These are phyloP conservation scores for Wickerhamiella infanticola DNA, from an alignment of 1,139 yeast genomes.

Conservation along the genomic window DNA sequence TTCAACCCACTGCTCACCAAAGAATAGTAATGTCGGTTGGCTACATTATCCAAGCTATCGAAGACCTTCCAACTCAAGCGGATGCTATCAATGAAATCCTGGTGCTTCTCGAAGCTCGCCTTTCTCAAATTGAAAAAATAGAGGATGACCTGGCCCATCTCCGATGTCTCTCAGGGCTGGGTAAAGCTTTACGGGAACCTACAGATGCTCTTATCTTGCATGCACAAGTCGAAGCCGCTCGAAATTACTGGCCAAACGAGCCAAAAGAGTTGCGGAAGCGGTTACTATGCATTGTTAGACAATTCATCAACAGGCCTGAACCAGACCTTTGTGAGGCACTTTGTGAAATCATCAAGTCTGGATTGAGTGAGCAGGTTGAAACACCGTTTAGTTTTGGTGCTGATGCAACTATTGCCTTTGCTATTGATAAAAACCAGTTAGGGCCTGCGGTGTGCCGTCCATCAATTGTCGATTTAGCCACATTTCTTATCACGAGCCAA, in stretches of 20 bases:
- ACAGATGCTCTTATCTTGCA: slow-evolving; percentile 21
- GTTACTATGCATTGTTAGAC: slow-evolving; percentile 29
- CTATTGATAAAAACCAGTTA: slow-evolving; percentile 27
- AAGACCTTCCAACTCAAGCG: slow-evolving; percentile 15
- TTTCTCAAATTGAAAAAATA: slow-evolving; percentile 2
- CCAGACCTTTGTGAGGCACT: slow-evolving; percentile 30
- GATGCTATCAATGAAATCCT: slow-evolving; percentile 17
- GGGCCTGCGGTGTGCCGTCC: slow-evolving; percentile 17
- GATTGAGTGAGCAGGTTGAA: slow-evolving; percentile 56
- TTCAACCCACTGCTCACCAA: slow-evolving; percentile 21
- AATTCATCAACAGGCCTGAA: slow-evolving; percentile 26
- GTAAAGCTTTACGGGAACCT: slow-evolving; percentile 39
- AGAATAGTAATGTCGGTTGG: slow-evolving; percentile 26
- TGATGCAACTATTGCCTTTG: slow-evolving; percentile 31
- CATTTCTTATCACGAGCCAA: slow-evolving; percentile 17
- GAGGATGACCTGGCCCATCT: slow-evolving; percentile 32
- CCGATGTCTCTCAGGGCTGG: slow-evolving; percentile 48
- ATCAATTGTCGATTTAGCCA: slow-evolving; percentile 19
- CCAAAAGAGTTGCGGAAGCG: slow-evolving; percentile 28
- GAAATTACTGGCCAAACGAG: slow-evolving; percentile 27
- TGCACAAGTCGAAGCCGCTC: slow-evolving; percentile 7
- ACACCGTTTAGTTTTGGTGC: slow-evolving; percentile 44
- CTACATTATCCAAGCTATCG: slow-evolving; percentile 22
- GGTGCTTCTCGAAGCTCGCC: slow-evolving; percentile 12
- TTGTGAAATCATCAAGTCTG: slow-evolving; percentile 40